phyloP scores from a whole-genome alignment of 768 basidiomycete genomes.

The Naganishia kalamii region DNA sequence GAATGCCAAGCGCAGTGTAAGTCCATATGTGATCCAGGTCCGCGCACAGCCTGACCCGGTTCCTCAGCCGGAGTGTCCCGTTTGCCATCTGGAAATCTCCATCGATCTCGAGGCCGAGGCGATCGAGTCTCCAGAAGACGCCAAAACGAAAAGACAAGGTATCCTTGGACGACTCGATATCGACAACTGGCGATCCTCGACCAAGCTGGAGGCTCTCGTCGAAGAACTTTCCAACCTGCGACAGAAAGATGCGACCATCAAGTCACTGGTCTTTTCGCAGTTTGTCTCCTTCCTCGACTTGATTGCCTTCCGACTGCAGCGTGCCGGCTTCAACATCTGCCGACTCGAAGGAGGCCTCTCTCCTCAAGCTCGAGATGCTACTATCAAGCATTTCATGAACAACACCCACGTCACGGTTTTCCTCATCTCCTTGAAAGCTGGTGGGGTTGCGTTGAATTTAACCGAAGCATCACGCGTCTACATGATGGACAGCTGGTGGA shows the following conservation, averaged over 20 bases:
- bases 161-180: conserved; percentile 80
- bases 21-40: not conserved
- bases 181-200: conserved; percentile 78
- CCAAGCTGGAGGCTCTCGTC: conserved; percentile 91
- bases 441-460: conserved; percentile 57
- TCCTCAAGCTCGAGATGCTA: conserved; percentile 89
- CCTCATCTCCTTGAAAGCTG: conserved; percentile 85
- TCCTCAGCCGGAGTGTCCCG: conserved; percentile 69
- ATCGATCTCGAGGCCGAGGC: conserved; percentile 95
- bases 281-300: conserved; percentile 57
- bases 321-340: conserved; percentile 84
- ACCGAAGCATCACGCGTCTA: conserved; percentile 75
- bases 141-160: conserved; percentile 63
- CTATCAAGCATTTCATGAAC: conserved; percentile 91
- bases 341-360: conserved; percentile 94
- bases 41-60: not conserved
- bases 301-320: conserved; percentile 84
- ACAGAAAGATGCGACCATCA: conserved; percentile 77
- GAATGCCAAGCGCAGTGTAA: conserved; percentile 46
- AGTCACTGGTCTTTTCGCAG: conserved; percentile 78
- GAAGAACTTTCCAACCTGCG: conserved; percentile 86
- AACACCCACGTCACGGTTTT: conserved; percentile 95
- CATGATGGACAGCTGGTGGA: conserved; percentile 97
- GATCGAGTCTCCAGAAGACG: conserved; percentile 67
- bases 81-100: conserved; percentile 84